Conservation (phyloP, 129 eudicot genomes). For the Rutidosis leptorrhynchoides region DNA sequence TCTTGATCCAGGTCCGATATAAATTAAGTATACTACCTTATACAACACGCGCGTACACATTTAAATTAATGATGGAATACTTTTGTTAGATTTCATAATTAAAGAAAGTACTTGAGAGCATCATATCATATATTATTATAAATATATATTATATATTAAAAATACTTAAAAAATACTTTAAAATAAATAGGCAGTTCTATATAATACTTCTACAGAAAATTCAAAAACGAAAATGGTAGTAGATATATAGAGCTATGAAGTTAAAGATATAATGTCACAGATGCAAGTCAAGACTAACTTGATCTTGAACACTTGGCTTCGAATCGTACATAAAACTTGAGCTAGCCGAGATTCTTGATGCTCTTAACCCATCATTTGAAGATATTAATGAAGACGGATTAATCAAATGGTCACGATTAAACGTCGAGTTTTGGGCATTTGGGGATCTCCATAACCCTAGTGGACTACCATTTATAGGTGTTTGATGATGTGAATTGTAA, state of each 20-base stretch:
- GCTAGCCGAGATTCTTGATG: constrained; percentile 21
- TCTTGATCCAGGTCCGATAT: too few relatives aligned
- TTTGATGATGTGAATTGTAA: constrained; percentile 31
- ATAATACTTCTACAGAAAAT: constrained; percentile 22
- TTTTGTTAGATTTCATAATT: constrained; percentile 26
- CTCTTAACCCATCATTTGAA: constrained; percentile 19
- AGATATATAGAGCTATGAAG: constrained; percentile 4
- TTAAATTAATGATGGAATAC: constrained; percentile 4
- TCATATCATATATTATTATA: constrained; percentile 12
- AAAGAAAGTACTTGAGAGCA: constrained; percentile 25
- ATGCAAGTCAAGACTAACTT: constrained; percentile 94
- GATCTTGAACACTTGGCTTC: constrained; percentile 57
- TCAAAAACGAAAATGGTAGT: constrained; percentile 9
- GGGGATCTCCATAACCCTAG: constrained; percentile 71
- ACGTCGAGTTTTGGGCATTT: constrained; percentile 28
- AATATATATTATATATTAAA: too few relatives aligned
- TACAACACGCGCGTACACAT: constrained; percentile 11
- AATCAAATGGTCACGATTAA: constrained; percentile 32
- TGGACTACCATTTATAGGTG: constrained; percentile 76
- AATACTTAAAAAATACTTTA: not conserved
- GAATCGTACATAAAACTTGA: constrained; percentile 47
- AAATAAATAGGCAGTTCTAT: constrained; percentile 14
- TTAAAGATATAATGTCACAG: constrained; percentile 42
- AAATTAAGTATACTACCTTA: not conserved
- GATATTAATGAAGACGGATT: constrained; percentile 18